A percentile compares a stretch with the other conserved stretches of the same genome.
Conservation (phyloP, 495 filamentous ascomycete genomes). For the Staphylotrichum longicolle region DNA sequence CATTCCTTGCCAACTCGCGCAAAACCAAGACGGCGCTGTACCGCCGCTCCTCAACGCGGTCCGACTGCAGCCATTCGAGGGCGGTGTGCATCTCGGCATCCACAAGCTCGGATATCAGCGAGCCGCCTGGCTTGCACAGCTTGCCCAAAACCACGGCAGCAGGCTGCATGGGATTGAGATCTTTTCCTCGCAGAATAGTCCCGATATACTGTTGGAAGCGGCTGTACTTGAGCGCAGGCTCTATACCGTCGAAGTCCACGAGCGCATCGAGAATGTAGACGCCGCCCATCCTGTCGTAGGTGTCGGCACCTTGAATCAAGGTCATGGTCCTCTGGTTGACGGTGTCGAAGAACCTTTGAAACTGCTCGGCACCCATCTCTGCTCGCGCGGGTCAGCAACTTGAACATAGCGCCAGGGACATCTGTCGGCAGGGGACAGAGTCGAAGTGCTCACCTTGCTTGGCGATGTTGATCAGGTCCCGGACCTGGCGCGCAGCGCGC, state of each 20-base stretch:
- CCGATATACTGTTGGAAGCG: slow-evolving; percentile 89
- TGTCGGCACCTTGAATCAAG: slow-evolving; percentile 79
- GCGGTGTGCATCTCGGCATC: slow-evolving; percentile 95
- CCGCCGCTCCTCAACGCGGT: slow-evolving; percentile 84
- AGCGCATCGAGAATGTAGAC: slow-evolving; percentile 88
- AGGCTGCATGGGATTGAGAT: slow-evolving; percentile 78
- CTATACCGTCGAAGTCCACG: slow-evolving; percentile 94
- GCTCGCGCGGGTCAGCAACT: slow-evolving; percentile 7
- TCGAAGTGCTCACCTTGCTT: slow-evolving; percentile 36
- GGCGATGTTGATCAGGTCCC: slow-evolving; percentile 41
- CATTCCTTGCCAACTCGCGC: slow-evolving; percentile 83
- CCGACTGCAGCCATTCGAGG: slow-evolving; percentile 93
- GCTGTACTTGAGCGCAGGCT: slow-evolving; percentile 89
- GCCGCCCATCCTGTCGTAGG: slow-evolving; percentile 83
- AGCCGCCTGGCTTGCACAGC: slow-evolving; percentile 87
- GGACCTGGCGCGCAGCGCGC: slow-evolving; percentile 42
- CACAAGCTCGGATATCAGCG: slow-evolving; percentile 91
- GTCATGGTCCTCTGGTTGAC: slow-evolving; percentile 72
- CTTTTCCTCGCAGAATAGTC: slow-evolving; percentile 80
- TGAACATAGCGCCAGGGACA: not conserved
- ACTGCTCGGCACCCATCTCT: slow-evolving; percentile 78
- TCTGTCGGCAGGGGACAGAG: not conserved
- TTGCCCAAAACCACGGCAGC: slow-evolving; percentile 85
- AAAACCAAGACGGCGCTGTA: slow-evolving; percentile 90
- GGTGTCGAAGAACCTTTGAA: slow-evolving; percentile 72